These are phyloP conservation scores for Xylaria palmicola DNA, from an alignment of 495 filamentous ascomycete species.

Conservation along the genomic window DNA sequence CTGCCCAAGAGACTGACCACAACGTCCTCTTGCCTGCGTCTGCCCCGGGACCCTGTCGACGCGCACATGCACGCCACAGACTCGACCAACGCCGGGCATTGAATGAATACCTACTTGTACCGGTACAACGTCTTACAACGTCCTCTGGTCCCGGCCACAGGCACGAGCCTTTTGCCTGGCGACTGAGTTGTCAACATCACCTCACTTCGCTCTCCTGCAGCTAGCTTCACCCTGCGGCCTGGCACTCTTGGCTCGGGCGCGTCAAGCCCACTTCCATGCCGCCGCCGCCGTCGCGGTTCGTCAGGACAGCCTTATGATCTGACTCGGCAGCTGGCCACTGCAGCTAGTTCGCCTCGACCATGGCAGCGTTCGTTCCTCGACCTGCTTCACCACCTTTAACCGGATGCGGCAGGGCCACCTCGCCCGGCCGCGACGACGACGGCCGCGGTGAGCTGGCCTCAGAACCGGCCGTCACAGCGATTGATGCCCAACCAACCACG, in stretches of 20 bases:
- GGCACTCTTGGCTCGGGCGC: neutral
- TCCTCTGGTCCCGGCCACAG: neutral
- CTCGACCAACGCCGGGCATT: neutral
- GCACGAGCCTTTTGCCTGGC: neutral
- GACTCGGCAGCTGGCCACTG: conserved; percentile 23
- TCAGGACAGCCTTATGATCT: conserved; percentile 25
- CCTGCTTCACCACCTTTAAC: conserved; percentile 23
- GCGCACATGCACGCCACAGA: neutral
- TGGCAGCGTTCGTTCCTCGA: conserved; percentile 1
- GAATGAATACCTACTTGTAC: neutral
- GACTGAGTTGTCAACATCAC: conserved; percentile 6
- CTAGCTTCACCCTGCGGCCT: neutral
- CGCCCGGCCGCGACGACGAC: conserved; percentile 6
- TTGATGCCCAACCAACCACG: conserved; percentile 35
- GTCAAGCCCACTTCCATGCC: neutral
- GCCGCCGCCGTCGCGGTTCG: conserved; percentile 16
- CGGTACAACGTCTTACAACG: neutral
- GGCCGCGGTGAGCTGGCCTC: conserved; percentile 23
- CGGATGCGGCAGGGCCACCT: conserved; percentile 31
- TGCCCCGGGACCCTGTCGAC: neutral
- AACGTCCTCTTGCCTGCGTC: conserved; percentile 24
- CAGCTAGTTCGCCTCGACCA: conserved; percentile 5
- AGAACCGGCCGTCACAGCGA: conserved; percentile 24
- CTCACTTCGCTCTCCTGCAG: conserved; percentile 7
- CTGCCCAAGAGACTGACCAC: conserved; percentile 19